These are phyloP conservation scores for Claviceps humidiphila DNA, from an alignment of 2,329 filamentous ascomycete genomes.

Conservation along the genomic window DNA sequence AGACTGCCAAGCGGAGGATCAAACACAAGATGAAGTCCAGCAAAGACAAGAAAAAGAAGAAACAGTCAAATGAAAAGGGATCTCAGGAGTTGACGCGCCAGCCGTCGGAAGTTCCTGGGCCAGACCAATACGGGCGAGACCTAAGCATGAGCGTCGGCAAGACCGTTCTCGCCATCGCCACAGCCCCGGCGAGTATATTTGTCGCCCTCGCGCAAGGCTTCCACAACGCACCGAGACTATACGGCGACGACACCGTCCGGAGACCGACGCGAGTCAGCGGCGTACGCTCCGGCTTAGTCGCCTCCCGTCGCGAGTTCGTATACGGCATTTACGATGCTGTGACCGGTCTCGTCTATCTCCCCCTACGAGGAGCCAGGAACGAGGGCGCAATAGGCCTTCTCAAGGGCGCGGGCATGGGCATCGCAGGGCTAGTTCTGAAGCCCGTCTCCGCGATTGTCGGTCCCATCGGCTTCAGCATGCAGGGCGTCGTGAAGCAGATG, in stretches of 20 bases:
- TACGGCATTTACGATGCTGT: constrained; percentile 54
- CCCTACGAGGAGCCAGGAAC: constrained; percentile 42
- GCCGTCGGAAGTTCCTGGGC: constrained; percentile 5
- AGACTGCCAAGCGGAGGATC: constrained; percentile 38
- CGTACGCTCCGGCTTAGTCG: constrained; percentile 47
- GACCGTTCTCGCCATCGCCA: constrained; percentile 36
- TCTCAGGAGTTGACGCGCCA: background rate
- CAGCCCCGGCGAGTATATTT: constrained; percentile 46
- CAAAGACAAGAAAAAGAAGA: constrained; percentile 25
- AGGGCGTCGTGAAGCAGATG: constrained; percentile 49
- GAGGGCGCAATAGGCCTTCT: constrained; percentile 32
- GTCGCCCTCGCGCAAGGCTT: constrained; percentile 54
- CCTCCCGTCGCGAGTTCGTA: constrained; percentile 46
- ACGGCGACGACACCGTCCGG: constrained; percentile 57
- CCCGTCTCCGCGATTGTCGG: constrained; percentile 48
- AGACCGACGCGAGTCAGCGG: constrained; percentile 50
- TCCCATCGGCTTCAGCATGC: constrained; percentile 48
- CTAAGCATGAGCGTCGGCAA: constrained; percentile 38
- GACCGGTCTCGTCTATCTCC: constrained; percentile 48
- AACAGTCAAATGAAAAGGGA: background rate
- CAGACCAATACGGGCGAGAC: constrained; percentile 30
- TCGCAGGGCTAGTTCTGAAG: constrained; percentile 52
- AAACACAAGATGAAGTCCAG: constrained; percentile 31
- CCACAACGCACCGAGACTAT: constrained; percentile 56
- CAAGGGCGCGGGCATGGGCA: constrained; percentile 47